Base-by-base conservation (phyloP, 176 grass and related monocot genomes). In the Pontederia paniculata region DNA sequence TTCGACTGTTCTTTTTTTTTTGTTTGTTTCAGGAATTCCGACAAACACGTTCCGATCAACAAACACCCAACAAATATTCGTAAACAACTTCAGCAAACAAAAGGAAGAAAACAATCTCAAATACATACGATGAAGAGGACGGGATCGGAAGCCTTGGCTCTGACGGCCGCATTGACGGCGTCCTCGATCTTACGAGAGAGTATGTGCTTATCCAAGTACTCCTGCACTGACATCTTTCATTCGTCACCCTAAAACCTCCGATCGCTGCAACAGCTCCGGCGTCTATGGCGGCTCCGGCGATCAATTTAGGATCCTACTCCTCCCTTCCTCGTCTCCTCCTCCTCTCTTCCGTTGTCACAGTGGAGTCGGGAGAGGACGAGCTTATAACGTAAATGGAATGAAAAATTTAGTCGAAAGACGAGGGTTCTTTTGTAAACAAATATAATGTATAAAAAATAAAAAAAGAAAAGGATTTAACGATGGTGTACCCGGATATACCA, bases 131-230 rank as follows among this genome's bases (percentile, higher is more conserved):
- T 91, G 69, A 84, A 91, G 57, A 98, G 86, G 58, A 84, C 77
- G 52, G 93, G 93, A 69, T 88, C 80, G 21, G 77, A 45, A 23
- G 77, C 54, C 73, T 88, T 98, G 53, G 86, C 86, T 61, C 86
- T 80, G 75, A 98, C 86, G 28, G 93, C 93, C 43, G 93, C 93
- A 77, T 98, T 98, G 71, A 98, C 93, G 52, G 93, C 83, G 64
- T 98, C 93, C 77, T 98, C 93, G 57, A 98, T 74, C 93, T 81
- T 98, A 57, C 93, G 93, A 44, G 93, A 79, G 20, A 98, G 80
- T 54, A 84, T 42, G 71, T 91, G 80, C 83, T 84, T 91, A 71
- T 91, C 83, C 41, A 98, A 74, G 65, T 98, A 91, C 80, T 98
- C 86, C 75, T 91, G 83, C 77, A 98, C 86, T 75, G 93, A 91